Percentiles rank a stretch among this genome's conserved stretches.
Evolutionary conservation across 768 basidiomycete genomes (phyloP).

Genomic region (Suillus fuscotomentosus): DNA sequence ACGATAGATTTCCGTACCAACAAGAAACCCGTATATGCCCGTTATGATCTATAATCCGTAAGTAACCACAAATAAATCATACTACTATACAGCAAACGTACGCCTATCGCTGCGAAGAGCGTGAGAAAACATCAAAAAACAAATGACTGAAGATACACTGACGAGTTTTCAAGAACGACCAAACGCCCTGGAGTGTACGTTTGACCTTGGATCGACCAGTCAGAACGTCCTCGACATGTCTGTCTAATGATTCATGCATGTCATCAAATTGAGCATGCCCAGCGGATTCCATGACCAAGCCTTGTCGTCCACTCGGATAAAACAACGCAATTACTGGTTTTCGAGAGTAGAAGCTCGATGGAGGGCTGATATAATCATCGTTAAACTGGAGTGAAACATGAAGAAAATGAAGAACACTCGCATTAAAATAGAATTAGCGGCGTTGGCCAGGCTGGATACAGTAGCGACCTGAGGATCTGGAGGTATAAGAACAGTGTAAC

Average conservation of each 20-base stretch:
- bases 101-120: slow-evolving; percentile 56
- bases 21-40: slow-evolving; percentile 75
- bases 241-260: slow-evolving; percentile 54
- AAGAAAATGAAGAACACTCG: slow-evolving; percentile 22
- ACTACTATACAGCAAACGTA: slow-evolving; percentile 34
- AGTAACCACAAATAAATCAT: not conserved
- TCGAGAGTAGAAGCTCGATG: slow-evolving; percentile 64
- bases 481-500: slow-evolving; percentile 10
- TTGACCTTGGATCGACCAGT: slow-evolving; percentile 55
- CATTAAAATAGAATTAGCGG: slow-evolving; percentile 79
- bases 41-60: slow-evolving; percentile 27
- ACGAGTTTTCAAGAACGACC: slow-evolving; percentile 87
- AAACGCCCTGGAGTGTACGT: slow-evolving; percentile 65
- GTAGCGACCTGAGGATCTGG: slow-evolving; percentile 74
- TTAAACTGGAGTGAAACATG: slow-evolving; percentile 2
- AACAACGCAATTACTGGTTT: slow-evolving; percentile 66
- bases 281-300: slow-evolving; percentile 25
- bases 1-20: slow-evolving; percentile 43
- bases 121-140: not conserved
- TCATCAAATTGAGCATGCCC: slow-evolving; percentile 36
- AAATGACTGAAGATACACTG: slow-evolving; percentile 25
- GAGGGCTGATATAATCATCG: slow-evolving; percentile 47
- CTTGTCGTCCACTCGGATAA: slow-evolving; percentile 17
- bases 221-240: slow-evolving; percentile 77
- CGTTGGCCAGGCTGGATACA: slow-evolving; percentile 73